Conservation (phyloP, 768 basidiomycete species). For the Phylloporus rhodoxanthus region DNA sequence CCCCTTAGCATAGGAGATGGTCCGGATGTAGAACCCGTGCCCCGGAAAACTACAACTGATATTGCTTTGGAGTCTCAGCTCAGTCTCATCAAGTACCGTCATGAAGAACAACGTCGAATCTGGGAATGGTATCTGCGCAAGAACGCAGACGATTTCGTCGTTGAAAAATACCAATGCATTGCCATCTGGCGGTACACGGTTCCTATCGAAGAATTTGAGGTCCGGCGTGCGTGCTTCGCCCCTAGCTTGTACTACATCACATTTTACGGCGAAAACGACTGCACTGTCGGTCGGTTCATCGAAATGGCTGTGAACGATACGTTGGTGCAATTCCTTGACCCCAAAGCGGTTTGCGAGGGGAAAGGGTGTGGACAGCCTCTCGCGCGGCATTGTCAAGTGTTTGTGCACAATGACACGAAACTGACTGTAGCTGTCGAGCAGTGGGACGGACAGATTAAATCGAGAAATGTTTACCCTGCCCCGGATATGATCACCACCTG, state of each 20-base stretch:
- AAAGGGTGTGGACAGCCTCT: constrained; percentile 81
- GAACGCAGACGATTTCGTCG: constrained; percentile 79
- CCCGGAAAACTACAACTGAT: constrained; percentile 58
- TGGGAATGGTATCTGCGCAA: constrained; percentile 96
- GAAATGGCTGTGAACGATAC: constrained; percentile 71
- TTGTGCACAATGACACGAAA: constrained; percentile 81
- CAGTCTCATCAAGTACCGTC: constrained; percentile 66
- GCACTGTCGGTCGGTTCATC: constrained; percentile 89
- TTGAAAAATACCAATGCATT: constrained; percentile 91
- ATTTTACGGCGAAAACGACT: constrained; percentile 91
- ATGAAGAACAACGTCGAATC: constrained; percentile 80
- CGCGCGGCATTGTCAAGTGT: constrained; percentile 82
- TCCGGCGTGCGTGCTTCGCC: constrained; percentile 70
- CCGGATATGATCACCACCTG: constrained; percentile 85
- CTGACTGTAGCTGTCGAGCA: constrained; percentile 84
- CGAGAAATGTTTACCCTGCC: constrained; percentile 48
- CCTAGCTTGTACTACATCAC: constrained; percentile 68
- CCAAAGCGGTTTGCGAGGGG: constrained; percentile 71
- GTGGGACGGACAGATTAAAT: constrained; percentile 75
- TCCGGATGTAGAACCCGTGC: constrained; percentile 36
- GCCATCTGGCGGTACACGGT: constrained; percentile 73
- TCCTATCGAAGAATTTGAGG: constrained; percentile 62
- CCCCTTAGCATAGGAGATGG: constrained; percentile 21
- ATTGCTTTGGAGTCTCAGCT: constrained; percentile 72
- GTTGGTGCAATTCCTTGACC: constrained; percentile 61